A percentile compares a stretch with the other conserved stretches of the same genome.
Conservation (phyloP, 1,139 yeast genomes). For the Kodamaea sp. region DNA sequence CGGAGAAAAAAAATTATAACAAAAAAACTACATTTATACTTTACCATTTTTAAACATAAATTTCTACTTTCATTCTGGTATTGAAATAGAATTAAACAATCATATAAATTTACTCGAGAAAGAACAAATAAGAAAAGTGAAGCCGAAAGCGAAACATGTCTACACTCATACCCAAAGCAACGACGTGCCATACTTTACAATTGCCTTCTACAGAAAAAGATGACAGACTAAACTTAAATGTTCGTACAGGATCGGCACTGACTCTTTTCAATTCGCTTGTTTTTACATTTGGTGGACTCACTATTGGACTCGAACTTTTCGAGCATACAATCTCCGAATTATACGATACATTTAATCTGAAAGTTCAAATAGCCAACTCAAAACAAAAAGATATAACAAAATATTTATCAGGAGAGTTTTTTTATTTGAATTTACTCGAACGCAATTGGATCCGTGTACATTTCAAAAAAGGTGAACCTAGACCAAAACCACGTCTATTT, state of each 20-base stretch:
- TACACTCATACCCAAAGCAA: conserved; percentile 46
- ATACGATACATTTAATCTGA: conserved; percentile 25
- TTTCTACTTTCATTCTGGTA: too few species aligned
- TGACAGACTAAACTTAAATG: conserved; percentile 47
- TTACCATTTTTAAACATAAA: too few species aligned
- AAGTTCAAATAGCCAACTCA: conserved; percentile 21
- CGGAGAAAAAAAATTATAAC: too few species aligned
- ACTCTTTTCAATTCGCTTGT: conserved; percentile 55
- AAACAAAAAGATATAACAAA: conserved; percentile 32
- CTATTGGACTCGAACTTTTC: conserved; percentile 49
- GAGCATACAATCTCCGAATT: conserved; percentile 34
- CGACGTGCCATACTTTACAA: conserved; percentile 45
- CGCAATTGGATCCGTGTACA: conserved; percentile 51
- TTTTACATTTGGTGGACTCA: conserved; percentile 66
- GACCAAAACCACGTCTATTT: conserved; percentile 54
- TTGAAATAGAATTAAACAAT: too few species aligned
- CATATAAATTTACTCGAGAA: too few species aligned
- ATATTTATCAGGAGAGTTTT: conserved; percentile 55
- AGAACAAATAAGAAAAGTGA: too few species aligned
- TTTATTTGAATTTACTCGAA: conserved; percentile 54
- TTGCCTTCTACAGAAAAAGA: conserved; percentile 48
- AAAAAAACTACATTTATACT: too few species aligned
- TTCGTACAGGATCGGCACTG: conserved; percentile 66
- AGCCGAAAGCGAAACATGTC: conserved; percentile 26
- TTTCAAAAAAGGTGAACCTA: conserved; percentile 13